Percentiles rank a stretch among this genome's conserved stretches.
Conservation (phyloP, 2,329 filamentous ascomycete genomes). For the Albophoma yamanashiensis region DNA sequence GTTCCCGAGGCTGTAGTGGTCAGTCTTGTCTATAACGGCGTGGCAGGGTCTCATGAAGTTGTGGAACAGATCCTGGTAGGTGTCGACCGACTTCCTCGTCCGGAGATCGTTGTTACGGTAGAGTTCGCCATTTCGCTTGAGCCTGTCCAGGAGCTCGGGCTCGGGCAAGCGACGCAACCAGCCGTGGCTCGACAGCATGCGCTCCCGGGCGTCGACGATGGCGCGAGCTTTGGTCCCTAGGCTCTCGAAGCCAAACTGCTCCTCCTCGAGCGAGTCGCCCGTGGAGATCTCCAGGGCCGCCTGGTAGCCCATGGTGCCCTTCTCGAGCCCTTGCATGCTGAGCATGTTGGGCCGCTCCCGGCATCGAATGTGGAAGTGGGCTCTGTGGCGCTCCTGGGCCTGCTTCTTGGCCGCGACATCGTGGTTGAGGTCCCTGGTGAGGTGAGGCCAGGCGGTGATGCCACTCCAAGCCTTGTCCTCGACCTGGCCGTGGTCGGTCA, state of each 20-base stretch:
- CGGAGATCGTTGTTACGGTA: constrained; percentile 43
- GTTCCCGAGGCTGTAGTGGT: constrained; percentile 53
- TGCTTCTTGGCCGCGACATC: constrained; percentile 31
- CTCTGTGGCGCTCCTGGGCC: constrained; percentile 32
- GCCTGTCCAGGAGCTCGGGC: constrained; percentile 44
- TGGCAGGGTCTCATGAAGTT: constrained; percentile 47
- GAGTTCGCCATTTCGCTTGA: constrained; percentile 43
- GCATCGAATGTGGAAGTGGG: constrained; percentile 49
- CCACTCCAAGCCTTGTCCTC: constrained; percentile 53
- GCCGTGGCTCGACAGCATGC: constrained; percentile 41
- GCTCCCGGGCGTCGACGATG: constrained; percentile 47
- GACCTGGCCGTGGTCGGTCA: constrained; percentile 54
- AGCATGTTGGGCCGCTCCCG: constrained; percentile 60
- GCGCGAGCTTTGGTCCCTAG: constrained; percentile 42
- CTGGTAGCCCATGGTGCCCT: constrained; percentile 59
- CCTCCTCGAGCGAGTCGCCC: constrained; percentile 53
- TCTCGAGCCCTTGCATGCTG: constrained; percentile 60
- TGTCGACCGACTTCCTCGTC: constrained; percentile 40
- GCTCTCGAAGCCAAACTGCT: constrained; percentile 49
- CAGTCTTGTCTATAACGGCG: constrained; percentile 43
- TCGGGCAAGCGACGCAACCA: constrained; percentile 47
- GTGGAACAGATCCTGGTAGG: constrained; percentile 53
- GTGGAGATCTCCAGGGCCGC: constrained; percentile 56
- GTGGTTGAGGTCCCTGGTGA: constrained; percentile 39
- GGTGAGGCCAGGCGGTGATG: constrained; percentile 52